Evolutionary conservation across 2,329 filamentous ascomycete species (phyloP), one percentile per base, ranked within the genome.

Genomic region (Trichoderma cornu-damae): DNA sequence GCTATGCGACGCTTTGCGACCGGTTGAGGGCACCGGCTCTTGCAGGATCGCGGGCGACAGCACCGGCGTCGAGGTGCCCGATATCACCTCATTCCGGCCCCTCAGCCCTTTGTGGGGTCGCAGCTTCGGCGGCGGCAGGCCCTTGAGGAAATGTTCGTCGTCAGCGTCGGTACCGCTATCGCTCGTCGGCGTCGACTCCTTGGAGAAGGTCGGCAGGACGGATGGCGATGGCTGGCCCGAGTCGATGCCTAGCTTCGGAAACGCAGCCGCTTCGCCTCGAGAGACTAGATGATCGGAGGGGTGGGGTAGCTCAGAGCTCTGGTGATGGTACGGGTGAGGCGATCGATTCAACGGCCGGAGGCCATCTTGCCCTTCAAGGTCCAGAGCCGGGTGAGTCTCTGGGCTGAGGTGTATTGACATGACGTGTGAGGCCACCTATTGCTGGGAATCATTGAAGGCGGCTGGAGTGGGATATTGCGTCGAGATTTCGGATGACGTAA

Each of bases 81-180:
- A 86, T 2, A 80, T 65, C 3, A 66, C 68, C 65, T 80, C 85
- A 63, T 82, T 79, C 59, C 71, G 73, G 59, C 82, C 86, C 59
- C 87, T 81, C 48, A 96, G 72, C 6, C 91, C 92, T 73, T 96
- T 96, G 68, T 88, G 86, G 30, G 84, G 78, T 60, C 84, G 81
- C 7, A 80, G 64, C n/a, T 80, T 86, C 2, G 92, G 89, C 2
- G 92, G 89, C 1, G 93, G 92, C 20, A 96, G 75, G 0, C 91
- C 88, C 69, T 88, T 94, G 57, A 96, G 77, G 64, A 93, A 86
- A 61, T 92, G 88, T 71, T 97, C 93, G 74, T 97, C 93, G 66
- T 96, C 93, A 37, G 93, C 93, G 69, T 97, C 93, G 16, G 92
- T 96, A 22, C 93, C 93, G 69, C 91, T 96, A 64, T 96, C 92